These are phyloP conservation scores for Coelastrella sp. DNA, from an alignment of 139 green algal species.

Conservation along the genomic window DNA sequence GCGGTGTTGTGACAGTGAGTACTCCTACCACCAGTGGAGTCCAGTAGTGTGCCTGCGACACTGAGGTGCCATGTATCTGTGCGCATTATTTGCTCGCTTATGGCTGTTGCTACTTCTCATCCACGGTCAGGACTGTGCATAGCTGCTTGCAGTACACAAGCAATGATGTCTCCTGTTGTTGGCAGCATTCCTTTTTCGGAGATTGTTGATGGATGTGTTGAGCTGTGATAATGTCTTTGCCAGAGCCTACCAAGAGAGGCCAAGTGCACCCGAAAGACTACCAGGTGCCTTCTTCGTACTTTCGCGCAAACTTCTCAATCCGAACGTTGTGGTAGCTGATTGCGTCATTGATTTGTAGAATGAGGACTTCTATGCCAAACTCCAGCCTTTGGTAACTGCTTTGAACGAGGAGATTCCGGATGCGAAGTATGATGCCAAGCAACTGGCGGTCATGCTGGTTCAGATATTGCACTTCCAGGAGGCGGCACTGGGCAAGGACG, in stretches of 20 bases:
- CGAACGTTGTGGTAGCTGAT: too few relatives aligned
- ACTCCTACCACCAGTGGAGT: too few relatives aligned
- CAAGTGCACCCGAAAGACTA: conserved; percentile 67
- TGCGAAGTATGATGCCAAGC: conserved; percentile 71
- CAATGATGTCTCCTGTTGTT: not conserved
- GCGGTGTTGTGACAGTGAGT: too few relatives aligned
- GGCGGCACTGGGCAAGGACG: conserved; percentile 80
- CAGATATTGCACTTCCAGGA: conserved; percentile 88
- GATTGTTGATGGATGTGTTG: not conserved
- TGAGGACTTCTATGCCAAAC: conserved; percentile 60
- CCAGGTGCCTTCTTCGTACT: conserved; percentile 50
- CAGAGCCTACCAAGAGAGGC: conserved; percentile 49
- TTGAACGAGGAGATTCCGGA: conserved; percentile 66
- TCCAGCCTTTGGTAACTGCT: conserved; percentile 62
- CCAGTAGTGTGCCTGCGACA: too few relatives aligned
- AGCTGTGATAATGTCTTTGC: not conserved
- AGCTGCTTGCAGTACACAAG: too few relatives aligned
- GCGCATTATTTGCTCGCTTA: too few relatives aligned
- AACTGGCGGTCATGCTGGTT: conserved; percentile 64
- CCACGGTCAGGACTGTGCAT: too few relatives aligned
- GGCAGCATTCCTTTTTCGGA: not conserved
- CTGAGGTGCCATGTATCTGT: too few relatives aligned
- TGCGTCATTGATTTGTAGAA: conserved; percentile 53
- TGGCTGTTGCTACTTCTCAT: too few relatives aligned
- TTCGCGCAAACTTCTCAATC: not conserved